Percentiles rank a stretch among this genome's conserved stretches.
Conservation (phyloP, 2,329 filamentous ascomycete genomes). For the Colletotrichum australisinense region DNA sequence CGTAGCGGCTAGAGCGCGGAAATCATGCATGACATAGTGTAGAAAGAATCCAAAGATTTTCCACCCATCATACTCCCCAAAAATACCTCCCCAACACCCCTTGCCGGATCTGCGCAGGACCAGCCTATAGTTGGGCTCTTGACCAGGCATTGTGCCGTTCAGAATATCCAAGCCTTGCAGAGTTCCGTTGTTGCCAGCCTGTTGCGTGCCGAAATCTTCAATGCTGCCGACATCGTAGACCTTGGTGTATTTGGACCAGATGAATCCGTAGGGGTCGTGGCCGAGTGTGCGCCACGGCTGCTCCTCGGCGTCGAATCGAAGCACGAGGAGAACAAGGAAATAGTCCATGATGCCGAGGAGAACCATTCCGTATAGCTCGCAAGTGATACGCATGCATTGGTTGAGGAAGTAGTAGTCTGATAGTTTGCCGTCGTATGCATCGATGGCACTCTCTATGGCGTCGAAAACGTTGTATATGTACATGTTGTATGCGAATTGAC, state of each 20-base stretch:
- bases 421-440: not conserved
- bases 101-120: not conserved
- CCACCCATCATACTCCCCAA: too few relatives aligned
- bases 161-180: not conserved
- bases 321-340: not conserved
- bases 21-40: too few relatives aligned
- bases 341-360: not conserved
- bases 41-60: too few relatives aligned
- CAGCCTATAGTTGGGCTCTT: not conserved
- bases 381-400: not conserved
- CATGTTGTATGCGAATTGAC: not conserved
- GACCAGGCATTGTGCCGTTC: not conserved
- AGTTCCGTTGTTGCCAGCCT: not conserved
- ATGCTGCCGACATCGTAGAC: not conserved
- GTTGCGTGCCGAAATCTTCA: not conserved
- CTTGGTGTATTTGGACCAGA: not conserved
- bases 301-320: not conserved
- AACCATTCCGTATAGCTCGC: not conserved
- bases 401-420: not conserved
- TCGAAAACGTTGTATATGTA: not conserved
- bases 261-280: not conserved
- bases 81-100: fast-evolving
- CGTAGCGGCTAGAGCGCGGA: not conserved
- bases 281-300: not conserved
- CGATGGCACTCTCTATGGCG: not conserved